phyloP scores from a whole-genome alignment of 2,329 filamentous ascomycete species.

The Fusarium metavorans region DNA sequence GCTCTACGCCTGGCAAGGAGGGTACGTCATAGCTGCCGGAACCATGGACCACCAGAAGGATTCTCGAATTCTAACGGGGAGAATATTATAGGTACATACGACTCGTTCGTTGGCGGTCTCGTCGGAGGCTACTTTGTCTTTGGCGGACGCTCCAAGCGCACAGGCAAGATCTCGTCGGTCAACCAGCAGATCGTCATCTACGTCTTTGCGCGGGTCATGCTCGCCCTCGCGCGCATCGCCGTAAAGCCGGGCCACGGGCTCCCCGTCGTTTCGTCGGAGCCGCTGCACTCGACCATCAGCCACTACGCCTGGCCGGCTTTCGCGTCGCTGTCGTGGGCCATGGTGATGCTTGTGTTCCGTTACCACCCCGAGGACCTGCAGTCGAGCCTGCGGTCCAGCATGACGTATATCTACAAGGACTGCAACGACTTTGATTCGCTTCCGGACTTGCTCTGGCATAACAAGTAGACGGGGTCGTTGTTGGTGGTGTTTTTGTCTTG shows the following conservation, averaged over 20 bases:
- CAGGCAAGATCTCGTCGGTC: constrained; percentile 79
- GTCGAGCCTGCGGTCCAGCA: constrained; percentile 90
- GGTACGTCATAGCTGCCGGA: constrained; percentile 52
- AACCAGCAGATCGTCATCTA: constrained; percentile 99
- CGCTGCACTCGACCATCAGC: constrained; percentile 63
- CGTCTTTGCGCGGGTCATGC: constrained; percentile 90
- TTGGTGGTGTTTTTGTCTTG: constrained; percentile 2
- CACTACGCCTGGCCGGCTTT: constrained; percentile 92
- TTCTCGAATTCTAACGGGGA: not conserved
- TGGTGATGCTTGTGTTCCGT: constrained; percentile 95
- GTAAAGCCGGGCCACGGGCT: constrained; percentile 73
- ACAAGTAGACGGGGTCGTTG: constrained; percentile 63
- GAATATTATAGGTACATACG: constrained; percentile 69
- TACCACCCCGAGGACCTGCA: constrained; percentile 93
- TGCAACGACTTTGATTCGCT: constrained; percentile 91
- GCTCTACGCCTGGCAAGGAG: constrained; percentile 70
- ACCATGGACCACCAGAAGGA: not conserved
- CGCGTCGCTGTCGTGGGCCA: constrained; percentile 89
- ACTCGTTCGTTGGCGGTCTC: constrained; percentile 88
- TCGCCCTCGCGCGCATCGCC: constrained; percentile 85
- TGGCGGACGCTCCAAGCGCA: constrained; percentile 72
- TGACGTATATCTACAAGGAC: constrained; percentile 96
- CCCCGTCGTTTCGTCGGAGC: constrained; percentile 62
- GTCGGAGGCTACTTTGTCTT: constrained; percentile 95
- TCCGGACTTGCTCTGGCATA: constrained; percentile 90